Conservation (phyloP, 2,329 filamentous ascomycete genomes). For the Coleophoma eucalyptorum region DNA sequence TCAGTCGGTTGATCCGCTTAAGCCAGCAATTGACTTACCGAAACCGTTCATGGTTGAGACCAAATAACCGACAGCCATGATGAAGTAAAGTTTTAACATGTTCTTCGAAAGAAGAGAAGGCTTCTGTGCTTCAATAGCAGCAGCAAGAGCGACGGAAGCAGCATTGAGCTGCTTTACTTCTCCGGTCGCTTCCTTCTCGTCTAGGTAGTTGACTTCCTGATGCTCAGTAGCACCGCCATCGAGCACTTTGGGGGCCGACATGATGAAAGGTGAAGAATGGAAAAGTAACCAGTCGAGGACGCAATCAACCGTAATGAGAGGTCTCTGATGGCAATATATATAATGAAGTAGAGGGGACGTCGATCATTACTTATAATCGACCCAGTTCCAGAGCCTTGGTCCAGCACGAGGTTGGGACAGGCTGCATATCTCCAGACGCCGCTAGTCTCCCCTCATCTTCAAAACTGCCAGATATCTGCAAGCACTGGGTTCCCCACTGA, state of each 20-base stretch:
- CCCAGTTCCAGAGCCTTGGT: too few species aligned
- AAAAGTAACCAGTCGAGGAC: too few species aligned
- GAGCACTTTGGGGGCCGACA: constrained; percentile 10
- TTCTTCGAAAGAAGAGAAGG: constrained; percentile 31
- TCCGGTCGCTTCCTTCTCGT: constrained; percentile 12
- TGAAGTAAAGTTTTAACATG: constrained; percentile 39
- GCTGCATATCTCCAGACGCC: too few species aligned
- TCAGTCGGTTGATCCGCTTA: neutral
- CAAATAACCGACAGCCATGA: constrained; percentile 35
- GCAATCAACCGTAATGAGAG: too few species aligned
- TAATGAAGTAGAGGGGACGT: too few species aligned
- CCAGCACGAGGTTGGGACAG: too few species aligned
- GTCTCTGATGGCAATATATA: too few species aligned
- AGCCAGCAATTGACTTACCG: constrained; percentile 13
- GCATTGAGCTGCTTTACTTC: constrained; percentile 28
- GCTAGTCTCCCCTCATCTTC: too few species aligned
- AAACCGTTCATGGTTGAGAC: constrained; percentile 53
- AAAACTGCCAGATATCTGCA: too few species aligned
- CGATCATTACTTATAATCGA: too few species aligned
- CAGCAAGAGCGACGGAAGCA: constrained; percentile 30
- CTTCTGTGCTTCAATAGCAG: constrained; percentile 28
- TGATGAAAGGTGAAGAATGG: neutral
- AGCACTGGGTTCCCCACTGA: too few species aligned
- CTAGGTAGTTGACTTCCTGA: constrained; percentile 5
- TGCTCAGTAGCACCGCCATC: constrained; percentile 9